Percentiles rank a stretch among this genome's conserved stretches.
phyloP scores from a whole-genome alignment of 805 yeast species.

The Candida sphagnicola region DNA sequence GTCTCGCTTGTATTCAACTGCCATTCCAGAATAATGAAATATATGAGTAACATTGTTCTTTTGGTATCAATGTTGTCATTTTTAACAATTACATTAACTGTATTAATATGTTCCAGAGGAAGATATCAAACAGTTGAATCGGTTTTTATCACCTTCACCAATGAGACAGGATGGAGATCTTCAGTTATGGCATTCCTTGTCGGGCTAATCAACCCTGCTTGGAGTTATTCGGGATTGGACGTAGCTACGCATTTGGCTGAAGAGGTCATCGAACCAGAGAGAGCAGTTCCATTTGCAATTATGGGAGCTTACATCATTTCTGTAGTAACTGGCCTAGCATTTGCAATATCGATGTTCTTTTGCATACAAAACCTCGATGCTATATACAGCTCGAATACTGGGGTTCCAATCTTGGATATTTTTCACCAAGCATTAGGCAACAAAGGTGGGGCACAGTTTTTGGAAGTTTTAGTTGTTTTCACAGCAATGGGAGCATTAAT shows the following conservation, averaged over 20 bases:
- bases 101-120: constrained; percentile 50
- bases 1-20: constrained; percentile 44
- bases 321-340: constrained; percentile 53
- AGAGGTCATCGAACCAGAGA: constrained; percentile 55
- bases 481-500: constrained; percentile 59
- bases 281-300: constrained; percentile 58
- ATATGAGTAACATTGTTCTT: constrained; percentile 45
- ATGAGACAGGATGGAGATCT: constrained; percentile 58
- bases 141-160: constrained; percentile 52
- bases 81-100: constrained; percentile 48
- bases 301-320: constrained; percentile 64
- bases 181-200: constrained; percentile 60
- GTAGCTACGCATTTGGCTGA: constrained; percentile 73
- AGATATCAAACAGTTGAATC: constrained; percentile 47
- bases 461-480: constrained; percentile 45
- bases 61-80: constrained; percentile 52
- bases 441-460: constrained; percentile 51
- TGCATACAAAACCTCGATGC: constrained; percentile 50
- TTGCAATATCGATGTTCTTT: constrained; percentile 56
- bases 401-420: constrained; percentile 62
- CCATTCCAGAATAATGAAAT: constrained; percentile 51
- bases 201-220: constrained; percentile 68
- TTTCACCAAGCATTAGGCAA: constrained; percentile 53
- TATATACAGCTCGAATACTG: constrained; percentile 49
- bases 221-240: constrained; percentile 68